Conservation (phyloP, 2,329 filamentous ascomycete genomes). For the Colletotrichum tofieldiae region DNA sequence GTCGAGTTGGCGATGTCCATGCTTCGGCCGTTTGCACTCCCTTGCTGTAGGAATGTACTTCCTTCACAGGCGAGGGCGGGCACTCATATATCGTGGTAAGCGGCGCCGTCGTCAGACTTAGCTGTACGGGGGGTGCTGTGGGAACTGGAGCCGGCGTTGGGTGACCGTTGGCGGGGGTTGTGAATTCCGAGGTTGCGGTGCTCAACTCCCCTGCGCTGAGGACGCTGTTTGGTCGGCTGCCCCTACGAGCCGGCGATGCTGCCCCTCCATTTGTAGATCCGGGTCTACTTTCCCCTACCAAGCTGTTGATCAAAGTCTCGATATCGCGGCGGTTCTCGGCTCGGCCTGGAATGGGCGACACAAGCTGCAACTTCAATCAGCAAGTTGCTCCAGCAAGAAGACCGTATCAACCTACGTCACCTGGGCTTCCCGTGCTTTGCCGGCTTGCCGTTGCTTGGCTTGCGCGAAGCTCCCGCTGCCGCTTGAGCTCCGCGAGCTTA, state of each 20-base stretch:
- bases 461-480: constrained; percentile 87
- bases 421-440: constrained; percentile 76
- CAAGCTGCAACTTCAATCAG: constrained; percentile 54
- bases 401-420: constrained; percentile 74
- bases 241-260: constrained; percentile 76
- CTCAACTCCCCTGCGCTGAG: constrained; percentile 87
- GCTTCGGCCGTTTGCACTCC: constrained; percentile 91
- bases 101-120: constrained; percentile 77
- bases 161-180: constrained; percentile 62
- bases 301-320: constrained; percentile 86
- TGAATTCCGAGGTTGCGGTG: constrained; percentile 78
- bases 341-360: constrained; percentile 79
- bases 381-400: constrained; percentile 17
- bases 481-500: constrained; percentile 95
- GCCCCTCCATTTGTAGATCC: constrained; percentile 76
- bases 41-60: constrained; percentile 97
- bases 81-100: constrained; percentile 86
- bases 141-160: constrained; percentile 51
- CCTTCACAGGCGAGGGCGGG: constrained; percentile 81
- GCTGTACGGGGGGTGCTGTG: constrained; percentile 69
- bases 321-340: constrained; percentile 81
- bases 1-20: constrained; percentile 72
- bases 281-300: constrained; percentile 85
- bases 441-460: constrained; percentile 81
- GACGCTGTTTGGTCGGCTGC: constrained; percentile 89